Percentiles rank a stretch among this genome's conserved stretches.
These are phyloP conservation scores for Sclerotiophoma versabilis DNA, from an alignment of 2,329 filamentous ascomycete species.

Conservation along the genomic window DNA sequence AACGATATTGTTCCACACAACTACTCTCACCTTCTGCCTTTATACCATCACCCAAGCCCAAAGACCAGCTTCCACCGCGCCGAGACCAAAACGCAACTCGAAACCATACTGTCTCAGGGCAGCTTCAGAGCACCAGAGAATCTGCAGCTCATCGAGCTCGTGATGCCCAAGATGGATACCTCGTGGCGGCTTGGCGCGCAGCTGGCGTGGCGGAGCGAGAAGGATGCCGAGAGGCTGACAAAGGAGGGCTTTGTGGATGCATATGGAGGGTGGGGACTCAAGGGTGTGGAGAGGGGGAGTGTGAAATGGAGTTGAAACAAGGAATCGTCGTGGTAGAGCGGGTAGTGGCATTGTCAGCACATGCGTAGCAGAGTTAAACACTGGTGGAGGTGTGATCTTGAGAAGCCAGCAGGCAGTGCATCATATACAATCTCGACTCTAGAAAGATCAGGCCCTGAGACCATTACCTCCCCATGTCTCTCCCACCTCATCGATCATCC, in stretches of 20 bases:
- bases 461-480: too few species aligned
- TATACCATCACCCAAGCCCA: slow-evolving; percentile 48
- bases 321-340: too few species aligned
- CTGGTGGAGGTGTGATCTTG: too few species aligned
- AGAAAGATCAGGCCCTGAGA: too few species aligned
- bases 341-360: too few species aligned
- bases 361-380: too few species aligned
- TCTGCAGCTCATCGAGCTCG: slow-evolving; percentile 52
- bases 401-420: too few species aligned
- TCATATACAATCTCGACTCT: too few species aligned
- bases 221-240: slow-evolving; percentile 46
- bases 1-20: slow-evolving; percentile 51
- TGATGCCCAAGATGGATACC: slow-evolving; percentile 50
- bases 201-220: slow-evolving; percentile 47
- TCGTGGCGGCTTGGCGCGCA: slow-evolving; percentile 46
- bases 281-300: slow-evolving; percentile 23
- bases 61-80: slow-evolving; percentile 46
- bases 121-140: slow-evolving; percentile 38
- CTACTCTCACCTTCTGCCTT: slow-evolving; percentile 51
- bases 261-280: slow-evolving; percentile 42
- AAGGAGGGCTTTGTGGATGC: slow-evolving; percentile 51
- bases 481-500: too few species aligned
- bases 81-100: slow-evolving; percentile 49
- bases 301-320: slow-evolving; percentile 33
- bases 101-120: slow-evolving; percentile 41